Base-by-base conservation (phyloP, 495 filamentous ascomycete genomes). In the Cudoniella acicularis region DNA sequence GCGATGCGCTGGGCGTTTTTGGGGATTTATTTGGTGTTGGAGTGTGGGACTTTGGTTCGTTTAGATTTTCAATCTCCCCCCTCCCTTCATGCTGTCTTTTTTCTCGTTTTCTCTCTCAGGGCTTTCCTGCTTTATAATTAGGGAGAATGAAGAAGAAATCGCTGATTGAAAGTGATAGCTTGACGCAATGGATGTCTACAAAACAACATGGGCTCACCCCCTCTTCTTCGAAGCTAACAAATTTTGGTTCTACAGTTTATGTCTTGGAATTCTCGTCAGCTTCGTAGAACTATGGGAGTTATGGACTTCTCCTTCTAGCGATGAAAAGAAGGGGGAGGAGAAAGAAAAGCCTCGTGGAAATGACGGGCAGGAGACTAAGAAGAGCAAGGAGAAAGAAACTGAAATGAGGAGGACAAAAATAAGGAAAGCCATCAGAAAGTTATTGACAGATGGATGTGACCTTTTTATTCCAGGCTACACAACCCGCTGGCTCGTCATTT, bases 181-280 rank as follows among this genome's bases (percentile, higher is more conserved):
- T 36, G 72, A 77, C 42, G 73, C 80, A 17, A 74, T 74, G 54
- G 74, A 75, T 27, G 63, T 85, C 9, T 53, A 63, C 24, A 25
- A 30, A 70, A 47, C 55, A 1, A 10, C 49, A 25, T 77, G 70
- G 70, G 65, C 69, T 0, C 25, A 57, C 16, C 66, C 68, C 18
- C 16, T 78, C 24, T 64, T 65, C 23, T 51, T 77, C 17, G 80
- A 87, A 62, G 82, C 74, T 1, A 80, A 84, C 65, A 72, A 79
- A 52, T 84, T 85, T 65, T 88, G 85, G 85, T 79, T 86, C 54
- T 80, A 81, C 54, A 73, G 75, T 1, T 63, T 88, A 9, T 66
- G 62, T 3, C 42, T 49, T 2, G 16, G 17, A 9, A 49, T 57
- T 16, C 1, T 51, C 1, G 9, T 49, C 10, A 23, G 21, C n/a